These are phyloP conservation scores for Gonium pectorale DNA, from an alignment of 139 green algal genomes.

Conservation along the genomic window DNA sequence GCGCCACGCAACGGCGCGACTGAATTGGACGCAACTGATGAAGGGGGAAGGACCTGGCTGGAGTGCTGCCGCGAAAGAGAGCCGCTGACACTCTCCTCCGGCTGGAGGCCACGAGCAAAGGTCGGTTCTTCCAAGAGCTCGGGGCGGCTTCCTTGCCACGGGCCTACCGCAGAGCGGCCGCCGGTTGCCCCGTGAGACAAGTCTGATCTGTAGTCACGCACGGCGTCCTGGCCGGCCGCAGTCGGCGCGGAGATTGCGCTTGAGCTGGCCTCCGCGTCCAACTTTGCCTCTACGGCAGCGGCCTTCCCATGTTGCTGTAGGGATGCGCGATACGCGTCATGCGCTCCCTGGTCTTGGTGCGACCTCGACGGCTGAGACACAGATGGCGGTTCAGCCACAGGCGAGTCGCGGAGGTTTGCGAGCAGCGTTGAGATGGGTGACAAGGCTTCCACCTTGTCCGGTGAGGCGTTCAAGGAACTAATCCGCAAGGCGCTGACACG, in stretches of 20 bases:
- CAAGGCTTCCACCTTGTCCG: too few relatives aligned
- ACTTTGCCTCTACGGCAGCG: background rate
- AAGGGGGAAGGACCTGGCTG: background rate
- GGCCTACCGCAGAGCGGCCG: too few relatives aligned
- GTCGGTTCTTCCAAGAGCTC: too few relatives aligned
- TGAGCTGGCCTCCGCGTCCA: background rate
- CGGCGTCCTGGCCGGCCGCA: too few relatives aligned
- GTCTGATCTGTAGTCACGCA: too few relatives aligned
- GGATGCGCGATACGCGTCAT: background rate
- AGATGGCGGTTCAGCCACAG: background rate
- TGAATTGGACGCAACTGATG: background rate
- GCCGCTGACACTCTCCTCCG: background rate
- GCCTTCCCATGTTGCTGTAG: background rate
- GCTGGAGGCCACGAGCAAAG: too few relatives aligned
- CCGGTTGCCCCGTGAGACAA: too few relatives aligned
- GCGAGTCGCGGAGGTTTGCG: background rate
- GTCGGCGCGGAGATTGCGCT: background rate
- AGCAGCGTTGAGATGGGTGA: constrained; percentile 36
- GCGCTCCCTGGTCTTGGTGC: background rate
- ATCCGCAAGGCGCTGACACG: too few relatives aligned
- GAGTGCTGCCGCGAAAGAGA: background rate
- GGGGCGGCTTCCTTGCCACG: too few relatives aligned
- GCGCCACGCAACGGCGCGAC: too few relatives aligned
- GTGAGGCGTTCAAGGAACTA: too few relatives aligned
- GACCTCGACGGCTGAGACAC: background rate